Evolutionary conservation across 176 grass and related monocot genomes (phyloP).

Genomic region (Aegilops longissima): DNA sequence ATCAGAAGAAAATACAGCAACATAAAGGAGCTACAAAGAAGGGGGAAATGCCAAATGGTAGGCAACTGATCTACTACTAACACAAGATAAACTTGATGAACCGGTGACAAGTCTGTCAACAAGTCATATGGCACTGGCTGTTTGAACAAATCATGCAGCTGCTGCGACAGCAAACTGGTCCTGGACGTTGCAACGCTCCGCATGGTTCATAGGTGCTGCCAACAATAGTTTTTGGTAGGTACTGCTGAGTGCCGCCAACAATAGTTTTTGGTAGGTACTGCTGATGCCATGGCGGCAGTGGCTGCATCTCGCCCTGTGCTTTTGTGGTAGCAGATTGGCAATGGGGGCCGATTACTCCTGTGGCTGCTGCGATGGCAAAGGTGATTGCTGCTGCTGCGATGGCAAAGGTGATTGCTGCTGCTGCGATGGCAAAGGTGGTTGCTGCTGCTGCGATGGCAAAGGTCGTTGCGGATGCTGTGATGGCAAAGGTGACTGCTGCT

Average conservation of each 20-base stretch:
- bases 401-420: no score
- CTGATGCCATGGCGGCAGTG: neutral
- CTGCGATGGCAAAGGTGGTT: no score
- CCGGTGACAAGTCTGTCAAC: neutral
- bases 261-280: neutral
- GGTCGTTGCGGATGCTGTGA: no score
- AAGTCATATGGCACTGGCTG: neutral
- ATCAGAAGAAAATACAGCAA: slow-evolving; percentile 18
- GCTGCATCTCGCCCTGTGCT: neutral
- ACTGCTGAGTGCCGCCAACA: neutral
- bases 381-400: neutral
- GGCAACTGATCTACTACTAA: neutral
- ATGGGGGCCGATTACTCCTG: neutral
- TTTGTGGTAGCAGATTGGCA: neutral
- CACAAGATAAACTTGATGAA: slow-evolving; percentile 14
- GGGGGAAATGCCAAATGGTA: neutral
- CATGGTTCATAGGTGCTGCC: neutral
- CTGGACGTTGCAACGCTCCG: neutral
- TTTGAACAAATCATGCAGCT: neutral
- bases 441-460: neutral
- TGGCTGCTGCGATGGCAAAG: neutral
- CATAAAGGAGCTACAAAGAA: neutral
- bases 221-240: neutral
- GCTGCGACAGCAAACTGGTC: neutral
- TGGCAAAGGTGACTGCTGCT: neutral